These are phyloP conservation scores for Rhodotorula mucilaginosa DNA, from an alignment of 1,284 basidiomycete species.

Conservation along the genomic window DNA sequence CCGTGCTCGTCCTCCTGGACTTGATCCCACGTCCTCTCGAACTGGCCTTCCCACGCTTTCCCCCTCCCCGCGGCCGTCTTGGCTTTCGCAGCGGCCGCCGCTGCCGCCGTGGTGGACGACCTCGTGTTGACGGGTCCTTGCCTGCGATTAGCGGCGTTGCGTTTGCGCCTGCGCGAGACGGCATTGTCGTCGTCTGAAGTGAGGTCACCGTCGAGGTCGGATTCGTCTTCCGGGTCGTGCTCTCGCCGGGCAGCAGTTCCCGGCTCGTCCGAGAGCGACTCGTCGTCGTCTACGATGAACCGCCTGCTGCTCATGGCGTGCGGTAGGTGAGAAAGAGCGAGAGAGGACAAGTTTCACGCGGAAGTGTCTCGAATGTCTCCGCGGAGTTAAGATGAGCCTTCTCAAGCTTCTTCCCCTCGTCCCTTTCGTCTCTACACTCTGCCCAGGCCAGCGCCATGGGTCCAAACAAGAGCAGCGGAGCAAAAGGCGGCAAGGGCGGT, in stretches of 20 bases:
- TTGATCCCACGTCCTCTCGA: constrained; percentile 92
- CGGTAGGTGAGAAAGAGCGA: too few relatives aligned
- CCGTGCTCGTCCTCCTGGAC: constrained; percentile 94
- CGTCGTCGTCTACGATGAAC: constrained; percentile 13
- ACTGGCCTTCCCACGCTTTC: constrained; percentile 90
- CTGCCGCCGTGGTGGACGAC: background rate
- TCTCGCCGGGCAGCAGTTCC: constrained; percentile 19
- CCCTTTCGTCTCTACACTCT: too few relatives aligned
- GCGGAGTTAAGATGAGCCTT: too few relatives aligned
- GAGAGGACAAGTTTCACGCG: too few relatives aligned
- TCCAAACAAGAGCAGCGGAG: background rate
- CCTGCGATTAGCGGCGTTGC: background rate
- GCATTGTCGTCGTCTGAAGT: constrained; percentile 9
- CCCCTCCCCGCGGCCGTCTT: constrained; percentile 49
- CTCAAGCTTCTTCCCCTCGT: too few relatives aligned
- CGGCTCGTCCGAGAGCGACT: constrained; percentile 8
- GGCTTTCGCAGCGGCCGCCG: background rate
- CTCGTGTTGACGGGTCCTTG: background rate
- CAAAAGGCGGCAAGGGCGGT: background rate
- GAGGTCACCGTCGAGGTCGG: constrained; percentile 16
- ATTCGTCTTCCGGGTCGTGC: constrained; percentile 10
- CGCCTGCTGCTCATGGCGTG: constrained; percentile 3
- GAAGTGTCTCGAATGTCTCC: too few relatives aligned
- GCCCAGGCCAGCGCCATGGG: background rate
- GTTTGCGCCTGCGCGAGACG: background rate